Evolutionary conservation across 2,329 filamentous ascomycete species (phyloP).

Genomic region (Proliferodiscus dingleyae): DNA sequence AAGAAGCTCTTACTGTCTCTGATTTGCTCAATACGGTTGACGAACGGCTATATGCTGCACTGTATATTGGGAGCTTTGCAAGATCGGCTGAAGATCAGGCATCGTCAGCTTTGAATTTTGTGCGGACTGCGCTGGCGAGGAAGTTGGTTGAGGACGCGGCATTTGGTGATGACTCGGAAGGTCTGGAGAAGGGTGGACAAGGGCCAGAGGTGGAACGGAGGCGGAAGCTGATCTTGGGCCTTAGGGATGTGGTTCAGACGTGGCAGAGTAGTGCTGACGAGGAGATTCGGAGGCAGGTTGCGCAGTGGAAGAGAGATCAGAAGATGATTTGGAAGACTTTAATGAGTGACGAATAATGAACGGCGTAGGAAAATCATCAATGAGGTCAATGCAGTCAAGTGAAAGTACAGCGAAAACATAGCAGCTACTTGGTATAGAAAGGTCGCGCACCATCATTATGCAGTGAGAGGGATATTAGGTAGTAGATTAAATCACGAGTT

Average conservation of each 20-base stretch:
- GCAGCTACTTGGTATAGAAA: no score
- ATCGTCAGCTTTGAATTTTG: constrained; percentile 2
- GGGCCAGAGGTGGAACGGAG: not conserved
- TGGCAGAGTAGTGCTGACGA: constrained; percentile 11
- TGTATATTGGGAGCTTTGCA: constrained; percentile 6
- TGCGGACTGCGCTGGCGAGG: constrained; percentile 9
- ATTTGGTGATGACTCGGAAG: not conserved
- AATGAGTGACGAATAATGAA: not conserved
- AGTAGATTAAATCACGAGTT: no score
- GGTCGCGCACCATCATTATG: no score
- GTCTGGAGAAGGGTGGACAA: not conserved
- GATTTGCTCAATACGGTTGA: constrained; percentile 6
- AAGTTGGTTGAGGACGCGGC: constrained; percentile 7
- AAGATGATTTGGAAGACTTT: constrained; percentile 5
- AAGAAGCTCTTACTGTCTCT: constrained; percentile 4
- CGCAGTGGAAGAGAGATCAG: constrained; percentile 7
- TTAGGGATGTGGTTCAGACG: constrained; percentile 5
- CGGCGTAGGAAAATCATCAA: no score
- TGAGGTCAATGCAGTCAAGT: no score
- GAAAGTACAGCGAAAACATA: no score
- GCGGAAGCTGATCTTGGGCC: not conserved
- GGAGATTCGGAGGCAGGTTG: constrained; percentile 11
- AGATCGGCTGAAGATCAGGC: not conserved
- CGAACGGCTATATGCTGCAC: constrained; percentile 8
- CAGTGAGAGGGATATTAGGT: no score